phyloP scores from a whole-genome alignment of 2,329 filamentous ascomycete species.

The Lecanicillium sp. region DNA sequence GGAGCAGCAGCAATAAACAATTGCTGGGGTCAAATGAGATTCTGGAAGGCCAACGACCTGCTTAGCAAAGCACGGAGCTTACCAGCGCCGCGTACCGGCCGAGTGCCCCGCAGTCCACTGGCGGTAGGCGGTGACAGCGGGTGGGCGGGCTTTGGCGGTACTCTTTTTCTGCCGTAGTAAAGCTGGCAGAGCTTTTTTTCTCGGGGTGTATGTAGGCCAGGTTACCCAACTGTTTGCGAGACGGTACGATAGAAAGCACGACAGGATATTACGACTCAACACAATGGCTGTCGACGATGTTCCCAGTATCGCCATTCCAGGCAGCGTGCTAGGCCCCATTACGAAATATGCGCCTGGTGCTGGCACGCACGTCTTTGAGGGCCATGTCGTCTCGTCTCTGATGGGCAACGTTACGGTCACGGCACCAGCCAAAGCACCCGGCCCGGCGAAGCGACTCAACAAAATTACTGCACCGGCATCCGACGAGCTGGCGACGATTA shows the following conservation, averaged over 20 bases:
- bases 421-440: conserved; percentile 39
- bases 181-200: conserved; percentile 8
- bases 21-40: no score
- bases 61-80: conserved; percentile 13
- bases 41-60: not conserved
- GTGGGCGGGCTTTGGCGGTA: no score
- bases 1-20: not conserved
- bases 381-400: conserved; percentile 74
- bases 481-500: conserved; percentile 46
- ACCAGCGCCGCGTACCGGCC: not conserved
- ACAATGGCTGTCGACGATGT: conserved; percentile 30
- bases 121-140: no score
- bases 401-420: conserved; percentile 62
- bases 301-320: conserved; percentile 66
- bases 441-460: conserved; percentile 53
- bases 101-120: not conserved
- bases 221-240: no score
- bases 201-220: not conserved
- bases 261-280: not conserved
- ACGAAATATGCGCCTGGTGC: conserved; percentile 65
- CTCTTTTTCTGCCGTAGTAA: conserved; percentile 3
- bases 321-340: conserved; percentile 67
- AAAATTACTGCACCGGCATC: conserved; percentile 45
- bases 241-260: not conserved
- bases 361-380: conserved; percentile 76